These are phyloP conservation scores for Phytophthora tentaculata DNA, from an alignment of 352 stramenopile species.

Conservation along the genomic window DNA sequence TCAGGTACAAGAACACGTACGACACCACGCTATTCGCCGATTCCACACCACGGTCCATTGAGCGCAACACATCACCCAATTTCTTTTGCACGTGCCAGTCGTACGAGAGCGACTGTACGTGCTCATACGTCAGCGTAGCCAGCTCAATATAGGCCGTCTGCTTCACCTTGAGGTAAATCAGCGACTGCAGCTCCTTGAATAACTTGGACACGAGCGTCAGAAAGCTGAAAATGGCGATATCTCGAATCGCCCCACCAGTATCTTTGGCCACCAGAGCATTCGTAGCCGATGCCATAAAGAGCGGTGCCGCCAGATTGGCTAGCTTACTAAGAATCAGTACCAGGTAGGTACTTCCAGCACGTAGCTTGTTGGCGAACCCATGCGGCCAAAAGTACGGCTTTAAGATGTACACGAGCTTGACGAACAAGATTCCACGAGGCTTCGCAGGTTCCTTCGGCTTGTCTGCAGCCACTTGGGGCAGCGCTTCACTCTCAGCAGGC, in stretches of 20 bases:
- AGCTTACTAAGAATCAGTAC: constrained; percentile 93
- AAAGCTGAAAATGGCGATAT: constrained; percentile 80
- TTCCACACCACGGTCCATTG: constrained; percentile 92
- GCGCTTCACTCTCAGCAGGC: constrained; percentile 22
- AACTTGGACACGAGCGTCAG: constrained; percentile 89
- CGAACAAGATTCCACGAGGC: constrained; percentile 77
- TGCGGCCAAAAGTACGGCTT: constrained; percentile 90
- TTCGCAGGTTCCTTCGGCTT: constrained; percentile 34
- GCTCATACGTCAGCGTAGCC: constrained; percentile 95
- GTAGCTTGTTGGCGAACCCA: constrained; percentile 70
- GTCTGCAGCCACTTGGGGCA: constrained; percentile 39
- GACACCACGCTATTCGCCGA: constrained; percentile 96
- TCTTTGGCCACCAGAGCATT: constrained; percentile 89
- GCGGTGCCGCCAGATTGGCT: constrained; percentile 90
- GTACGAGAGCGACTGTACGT: constrained; percentile 96
- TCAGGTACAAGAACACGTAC: constrained; percentile 97
- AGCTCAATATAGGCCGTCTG: constrained; percentile 98
- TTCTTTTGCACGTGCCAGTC: constrained; percentile 99
- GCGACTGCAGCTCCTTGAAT: constrained; percentile 95
- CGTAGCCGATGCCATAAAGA: constrained; percentile 94
- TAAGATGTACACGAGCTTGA: constrained; percentile 87
- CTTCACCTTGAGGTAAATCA: constrained; percentile 96
- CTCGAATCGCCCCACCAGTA: constrained; percentile 47
- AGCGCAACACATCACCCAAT: constrained; percentile 95
- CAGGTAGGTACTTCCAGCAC: constrained; percentile 92